Evolutionary conservation across 2,329 filamentous ascomycete species (phyloP), one percentile per base, ranked within the genome.

Genomic region (Ceratocystis colombiana): DNA sequence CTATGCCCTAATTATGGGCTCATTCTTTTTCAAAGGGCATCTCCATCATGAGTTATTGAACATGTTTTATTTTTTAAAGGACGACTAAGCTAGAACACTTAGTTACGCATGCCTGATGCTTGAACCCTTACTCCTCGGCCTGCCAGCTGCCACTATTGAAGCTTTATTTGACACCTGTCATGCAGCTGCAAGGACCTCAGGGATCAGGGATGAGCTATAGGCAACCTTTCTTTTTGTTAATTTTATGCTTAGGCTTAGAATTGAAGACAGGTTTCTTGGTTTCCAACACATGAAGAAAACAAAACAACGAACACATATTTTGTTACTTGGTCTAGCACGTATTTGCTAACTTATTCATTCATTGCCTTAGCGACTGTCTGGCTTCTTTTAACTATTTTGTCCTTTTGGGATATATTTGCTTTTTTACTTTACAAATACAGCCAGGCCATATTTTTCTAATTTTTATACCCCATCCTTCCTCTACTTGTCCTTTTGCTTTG

Each of bases 221-320:
- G 22, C 61, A 62, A 20, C 20, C 15, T 44, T 22, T 22, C 25
- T 22, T 17, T 45, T 28, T 62, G 41, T 46, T 46, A 37, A 10
- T n/a, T 44, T 8, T 62, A 5, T 45, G 8, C 33, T 20, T 62
- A 17, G 8, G 28, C 28, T 62, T 20, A 28, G 46, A 50, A 50
- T 50, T 50, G 48, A 62, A 62, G 61, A 45, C 61, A 62, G 61
- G 37, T 62, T 62, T 62, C 41, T 62, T 22, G 15, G 37, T 41
- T 41, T 33, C 30, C 10, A 15, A 41, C 41, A 45, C 10, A 53
- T 53, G 10, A 22, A 28, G 48, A 15, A 53, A 53, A 53, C 48
- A 53, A 28, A 53, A 25, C 48, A 53, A 53, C 48, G 48, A 53
- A 53, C 55, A 59, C 55, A 59, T 59, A 37, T 37, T 59, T 59